Conservation (phyloP, 805 yeast genomes). For the Komagataella phaffii region DNA sequence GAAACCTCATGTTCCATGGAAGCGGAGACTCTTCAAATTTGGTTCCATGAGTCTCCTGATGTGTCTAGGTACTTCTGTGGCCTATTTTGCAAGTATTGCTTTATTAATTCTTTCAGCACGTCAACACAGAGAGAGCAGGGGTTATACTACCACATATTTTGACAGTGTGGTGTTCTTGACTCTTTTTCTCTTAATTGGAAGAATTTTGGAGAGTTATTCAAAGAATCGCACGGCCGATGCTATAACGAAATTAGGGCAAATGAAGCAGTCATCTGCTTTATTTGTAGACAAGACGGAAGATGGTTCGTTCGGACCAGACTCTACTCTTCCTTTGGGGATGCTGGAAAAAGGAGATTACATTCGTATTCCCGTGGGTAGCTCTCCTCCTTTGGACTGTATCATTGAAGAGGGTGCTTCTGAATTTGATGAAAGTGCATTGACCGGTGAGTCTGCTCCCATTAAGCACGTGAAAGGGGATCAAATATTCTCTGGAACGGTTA, state of each 20-base stretch:
- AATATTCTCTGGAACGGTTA: slow-evolving; percentile 61
- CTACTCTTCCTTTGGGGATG: slow-evolving; percentile 23
- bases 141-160: slow-evolving; percentile 53
- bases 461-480: slow-evolving; percentile 47
- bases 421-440: slow-evolving; percentile 49
- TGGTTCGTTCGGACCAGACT: slow-evolving; percentile 14
- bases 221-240: slow-evolving; percentile 59
- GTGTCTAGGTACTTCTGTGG: slow-evolving; percentile 60
- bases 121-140: slow-evolving; percentile 15
- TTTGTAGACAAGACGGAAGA: slow-evolving; percentile 17
- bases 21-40: slow-evolving; percentile 44
- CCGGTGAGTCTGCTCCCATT: slow-evolving; percentile 53
- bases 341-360: slow-evolving; percentile 41
- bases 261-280: slow-evolving; percentile 37
- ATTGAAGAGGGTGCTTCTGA: slow-evolving; percentile 30
- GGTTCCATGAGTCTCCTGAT: slow-evolving; percentile 72
- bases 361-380: slow-evolving; percentile 37
- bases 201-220: slow-evolving; percentile 52
- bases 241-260: slow-evolving; percentile 33
- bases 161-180: slow-evolving; percentile 72
- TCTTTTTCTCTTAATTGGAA: slow-evolving; percentile 58
- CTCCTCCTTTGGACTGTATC: slow-evolving; percentile 47
- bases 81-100: slow-evolving; percentile 57
- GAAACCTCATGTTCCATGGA: slow-evolving; percentile 40
- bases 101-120: slow-evolving; percentile 33